phyloP scores from a whole-genome alignment of 495 filamentous ascomycete genomes.

The Xylaria flabelliformis region DNA sequence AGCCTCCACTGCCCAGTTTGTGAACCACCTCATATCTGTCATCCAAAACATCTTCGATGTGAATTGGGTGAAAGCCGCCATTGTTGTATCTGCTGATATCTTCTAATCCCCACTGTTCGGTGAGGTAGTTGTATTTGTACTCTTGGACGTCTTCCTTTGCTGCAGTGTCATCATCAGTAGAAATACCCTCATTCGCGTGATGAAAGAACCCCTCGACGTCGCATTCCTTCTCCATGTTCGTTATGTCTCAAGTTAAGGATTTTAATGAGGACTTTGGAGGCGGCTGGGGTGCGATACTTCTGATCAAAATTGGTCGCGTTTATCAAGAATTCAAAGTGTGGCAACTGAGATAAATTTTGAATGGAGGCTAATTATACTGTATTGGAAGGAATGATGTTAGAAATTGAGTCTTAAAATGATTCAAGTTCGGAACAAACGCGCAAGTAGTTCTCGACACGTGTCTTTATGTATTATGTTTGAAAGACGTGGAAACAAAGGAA shows the following conservation, averaged over 20 bases:
- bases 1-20: constrained; percentile 57
- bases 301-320: not conserved
- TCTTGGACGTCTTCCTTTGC: not conserved
- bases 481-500: not conserved
- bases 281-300: not conserved
- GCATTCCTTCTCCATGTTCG: not conserved
- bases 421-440: not conserved
- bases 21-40: constrained; percentile 52
- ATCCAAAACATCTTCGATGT: constrained; percentile 48
- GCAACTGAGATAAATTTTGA: too few relatives aligned
- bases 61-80: constrained; percentile 53
- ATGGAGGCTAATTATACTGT: not conserved
- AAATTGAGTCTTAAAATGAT: not conserved
- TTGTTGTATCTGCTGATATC: constrained; percentile 28
- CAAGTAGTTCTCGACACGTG: not conserved
- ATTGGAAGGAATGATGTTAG: not conserved
- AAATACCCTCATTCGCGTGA: not conserved
- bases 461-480: not conserved
- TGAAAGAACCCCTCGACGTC: not conserved
- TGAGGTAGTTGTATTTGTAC: constrained; percentile 10
- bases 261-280: not conserved
- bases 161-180: too few relatives aligned
- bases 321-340: not conserved
- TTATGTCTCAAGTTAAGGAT: not conserved
- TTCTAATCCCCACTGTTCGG: not conserved